Evolutionary conservation across 257 asterid genomes (phyloP).

Genomic region (Coffea eugenioides): DNA sequence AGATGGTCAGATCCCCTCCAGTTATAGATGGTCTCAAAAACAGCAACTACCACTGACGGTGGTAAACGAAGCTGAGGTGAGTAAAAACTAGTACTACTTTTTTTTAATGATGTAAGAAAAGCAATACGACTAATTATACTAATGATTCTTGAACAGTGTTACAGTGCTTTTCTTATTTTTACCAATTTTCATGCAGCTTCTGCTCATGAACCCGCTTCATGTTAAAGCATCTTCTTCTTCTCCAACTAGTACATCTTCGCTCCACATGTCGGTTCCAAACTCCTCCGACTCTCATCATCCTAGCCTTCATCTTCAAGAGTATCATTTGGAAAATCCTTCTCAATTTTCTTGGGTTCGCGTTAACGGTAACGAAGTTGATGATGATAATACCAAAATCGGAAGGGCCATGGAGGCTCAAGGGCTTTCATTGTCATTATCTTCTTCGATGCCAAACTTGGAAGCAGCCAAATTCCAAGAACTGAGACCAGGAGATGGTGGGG

Average conservation of each 20-base stretch:
- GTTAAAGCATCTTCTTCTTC: slow-evolving; percentile 28
- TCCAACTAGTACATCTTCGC: slow-evolving; percentile 20
- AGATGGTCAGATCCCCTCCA: slow-evolving; percentile 57
- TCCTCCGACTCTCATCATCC: slow-evolving; percentile 22
- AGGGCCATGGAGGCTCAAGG: slow-evolving; percentile 50
- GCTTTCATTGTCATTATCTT: slow-evolving; percentile 72
- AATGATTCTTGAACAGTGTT: slow-evolving; percentile 2
- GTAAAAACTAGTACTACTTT: background rate
- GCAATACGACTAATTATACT: background rate
- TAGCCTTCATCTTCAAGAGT: slow-evolving; percentile 33
- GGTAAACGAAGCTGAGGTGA: slow-evolving; percentile 38
- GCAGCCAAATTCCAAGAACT: slow-evolving; percentile 44
- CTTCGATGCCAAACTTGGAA: slow-evolving; percentile 43
- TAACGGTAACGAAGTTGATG: slow-evolving; percentile 22
- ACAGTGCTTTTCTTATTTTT: background rate
- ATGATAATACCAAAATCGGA: slow-evolving; percentile 24
- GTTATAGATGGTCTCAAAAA: slow-evolving; percentile 42
- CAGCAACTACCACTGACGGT: slow-evolving; percentile 29
- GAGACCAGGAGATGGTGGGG: slow-evolving; percentile 32
- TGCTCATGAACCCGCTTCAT: slow-evolving; percentile 38
- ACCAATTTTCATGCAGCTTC: slow-evolving; percentile 41
- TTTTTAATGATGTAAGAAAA: background rate
- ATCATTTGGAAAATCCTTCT: slow-evolving; percentile 38
- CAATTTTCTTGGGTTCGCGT: slow-evolving; percentile 41
- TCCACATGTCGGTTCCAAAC: slow-evolving; percentile 23